Conservation (phyloP, 257 asterid genomes). For the Plantago major region DNA sequence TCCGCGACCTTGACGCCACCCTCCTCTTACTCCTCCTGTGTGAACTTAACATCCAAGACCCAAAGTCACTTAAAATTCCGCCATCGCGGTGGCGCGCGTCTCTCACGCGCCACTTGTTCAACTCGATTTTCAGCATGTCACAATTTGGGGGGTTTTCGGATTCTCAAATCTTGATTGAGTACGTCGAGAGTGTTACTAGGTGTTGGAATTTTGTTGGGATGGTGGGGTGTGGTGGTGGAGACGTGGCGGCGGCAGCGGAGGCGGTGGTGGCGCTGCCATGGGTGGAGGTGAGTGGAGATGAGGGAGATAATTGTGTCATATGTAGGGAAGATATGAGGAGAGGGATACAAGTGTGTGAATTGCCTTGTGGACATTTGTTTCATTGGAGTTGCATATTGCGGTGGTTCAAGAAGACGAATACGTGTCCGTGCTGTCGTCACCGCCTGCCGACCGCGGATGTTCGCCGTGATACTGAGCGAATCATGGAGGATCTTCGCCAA, state of each 20-base stretch:
- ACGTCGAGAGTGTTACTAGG: conserved; percentile 41
- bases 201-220: conserved; percentile 50
- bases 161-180: conserved; percentile 44
- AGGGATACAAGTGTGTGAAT: conserved; percentile 80
- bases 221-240: conserved; percentile 31
- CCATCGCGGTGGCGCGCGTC: conserved; percentile 49
- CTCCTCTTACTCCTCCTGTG: conserved; percentile 79
- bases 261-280: conserved; percentile 66
- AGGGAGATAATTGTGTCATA: conserved; percentile 57
- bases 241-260: conserved; percentile 51
- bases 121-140: conserved; percentile 33
- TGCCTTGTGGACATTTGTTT: conserved; percentile 82
- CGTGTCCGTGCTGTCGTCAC: conserved; percentile 91
- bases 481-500: conserved; percentile 50
- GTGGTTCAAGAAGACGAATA: conserved; percentile 65
- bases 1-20: conserved; percentile 67
- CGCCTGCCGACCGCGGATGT: conserved; percentile 74
- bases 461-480: conserved; percentile 66
- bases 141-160: conserved; percentile 34
- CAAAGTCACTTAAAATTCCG: conserved; percentile 40
- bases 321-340: conserved; percentile 69
- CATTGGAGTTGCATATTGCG: conserved; percentile 77
- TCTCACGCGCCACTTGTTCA: conserved; percentile 34
- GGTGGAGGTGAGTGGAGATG: conserved; percentile 30
- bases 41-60: conserved; percentile 55